Base-by-base conservation (phyloP, 2,329 filamentous ascomycete genomes). In the Ophiostoma ips region DNA sequence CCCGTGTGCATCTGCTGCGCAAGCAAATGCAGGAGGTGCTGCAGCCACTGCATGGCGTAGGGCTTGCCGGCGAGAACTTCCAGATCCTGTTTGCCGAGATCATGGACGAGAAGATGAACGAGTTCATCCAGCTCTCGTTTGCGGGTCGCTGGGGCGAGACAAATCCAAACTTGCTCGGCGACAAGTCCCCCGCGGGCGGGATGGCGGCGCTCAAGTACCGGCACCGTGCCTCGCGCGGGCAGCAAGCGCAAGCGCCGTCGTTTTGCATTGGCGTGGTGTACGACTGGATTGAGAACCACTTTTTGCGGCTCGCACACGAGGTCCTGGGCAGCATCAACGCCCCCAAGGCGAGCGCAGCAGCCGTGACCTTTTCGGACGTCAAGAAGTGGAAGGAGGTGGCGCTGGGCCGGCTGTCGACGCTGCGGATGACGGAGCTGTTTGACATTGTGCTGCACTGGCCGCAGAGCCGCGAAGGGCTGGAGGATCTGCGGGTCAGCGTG, bases 401-500 rank as follows among this genome's bases (percentile, higher is more conserved):
- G 15, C 64, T 86, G 41, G 76, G 76, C 3, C 75, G 81, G 41
- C 71, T 90, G 15, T 84, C 84, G 2, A 73, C 76, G 16, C 69
- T 84, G 45, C 75, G 86, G 40, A 84, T 83, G 43, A 71, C 75
- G 8, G 80, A 87, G 59, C 69, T 92, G 10, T 90, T 88, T 58
- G 83, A 89, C 59, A 88, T 90, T 59, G 80, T 88, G 43, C 72
- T 84, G 51, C 71, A 75, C 51, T 92, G 85, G 85, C 83, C 85
- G 4, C 65, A 73, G 34, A 87, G 82, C 56, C 71, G 75, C 50
- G 81, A 81, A 2, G 87, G 82, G 1, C 72, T 92, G 3, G 76
- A 86, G 30, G 87, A 92, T 60, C 75, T 90, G 55, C 75, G 82
- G 53, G 75, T 81, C 49, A 79, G 82, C 43, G 76, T 87, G 30